Conservation (phyloP, 768 basidiomycete species). For the Pholiota molesta region DNA sequence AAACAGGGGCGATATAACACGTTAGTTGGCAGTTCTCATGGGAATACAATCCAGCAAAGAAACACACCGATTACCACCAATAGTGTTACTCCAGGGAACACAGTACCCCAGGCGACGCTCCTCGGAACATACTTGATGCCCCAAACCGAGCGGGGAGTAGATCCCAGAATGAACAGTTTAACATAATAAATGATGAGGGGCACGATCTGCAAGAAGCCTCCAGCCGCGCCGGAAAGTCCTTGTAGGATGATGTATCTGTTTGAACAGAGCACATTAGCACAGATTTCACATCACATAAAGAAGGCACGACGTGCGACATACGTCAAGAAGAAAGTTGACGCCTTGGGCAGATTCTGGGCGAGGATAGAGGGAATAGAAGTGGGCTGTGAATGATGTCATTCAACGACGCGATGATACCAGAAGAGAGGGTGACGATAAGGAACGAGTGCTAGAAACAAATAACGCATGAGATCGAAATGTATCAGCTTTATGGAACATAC, state of each 20-base stretch:
- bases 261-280: neutral
- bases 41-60: neutral
- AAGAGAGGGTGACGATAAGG: conserved; percentile 83
- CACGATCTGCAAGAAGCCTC: conserved; percentile 80
- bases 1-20: neutral
- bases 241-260: conserved; percentile 76
- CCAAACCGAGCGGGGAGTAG: conserved; percentile 86
- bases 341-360: conserved; percentile 77
- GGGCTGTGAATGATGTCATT: conserved; percentile 68
- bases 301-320: conserved; percentile 32
- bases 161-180: conserved; percentile 84
- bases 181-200: conserved; percentile 85
- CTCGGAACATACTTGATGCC: conserved; percentile 77
- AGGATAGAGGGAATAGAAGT: conserved; percentile 67
- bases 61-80: conserved; percentile 79
- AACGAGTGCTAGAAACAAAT: conserved; percentile 76
- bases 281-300: neutral
- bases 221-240: conserved; percentile 77
- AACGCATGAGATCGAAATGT: neutral
- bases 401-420: conserved; percentile 81
- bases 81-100: conserved; percentile 73
- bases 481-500: neutral
- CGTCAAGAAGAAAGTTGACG: conserved; percentile 92
- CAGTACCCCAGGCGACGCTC: conserved; percentile 76
- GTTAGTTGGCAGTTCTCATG: conserved; percentile 4